Base-by-base conservation (phyloP, 495 filamentous ascomycete genomes). In the Daldinia decipiens region DNA sequence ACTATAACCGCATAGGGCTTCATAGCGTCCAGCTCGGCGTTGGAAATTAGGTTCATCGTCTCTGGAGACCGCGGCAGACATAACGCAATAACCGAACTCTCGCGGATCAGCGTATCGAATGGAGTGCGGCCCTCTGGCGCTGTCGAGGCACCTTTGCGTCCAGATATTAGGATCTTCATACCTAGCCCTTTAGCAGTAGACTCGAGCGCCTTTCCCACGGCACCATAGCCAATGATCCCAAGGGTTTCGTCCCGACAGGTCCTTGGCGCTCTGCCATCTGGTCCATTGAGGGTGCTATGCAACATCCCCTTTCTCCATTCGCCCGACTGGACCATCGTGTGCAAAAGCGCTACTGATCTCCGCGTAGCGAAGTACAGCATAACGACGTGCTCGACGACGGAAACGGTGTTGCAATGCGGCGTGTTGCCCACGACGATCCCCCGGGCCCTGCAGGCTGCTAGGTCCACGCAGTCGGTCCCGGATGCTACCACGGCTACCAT, bases 321-420 rank as follows among this genome's bases (percentile, higher is more conserved):
- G 70, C 83, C 63, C 62, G 53, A 24, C 57, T 59, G 76, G 80
- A 71, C 60, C 29, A 66, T n/a, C 2, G 51, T 36, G 26, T 76
- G 81, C 74, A 86, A 75, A 17, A 77, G 65, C 7, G 82, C 73
- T 5, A 87, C 72, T n/a, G 79, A 80, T 50, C 87, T 78, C 47
- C 86, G 78, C 52, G 82, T 74, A 4, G 85, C 79, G 71, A 87
- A 88, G 66, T 87, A 88, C 54, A 88, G 68, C 24, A 80, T 81
- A 15, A 88, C 76, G 0, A 81, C 82, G 75, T 88, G 85, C 70
- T 88, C 86, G n/a, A 79, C 82, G 2, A 88, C 86, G 11, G 79
- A 76, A 19, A 82, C 82, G 9, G 83, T 77, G 59, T 86, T 87
- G 31, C 82, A 81, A 11, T 78, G 78, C 12, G 85, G 85, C 1